Evolutionary conservation across 495 filamentous ascomycete species (phyloP).

Genomic region (Stereocaulon alpinum): DNA sequence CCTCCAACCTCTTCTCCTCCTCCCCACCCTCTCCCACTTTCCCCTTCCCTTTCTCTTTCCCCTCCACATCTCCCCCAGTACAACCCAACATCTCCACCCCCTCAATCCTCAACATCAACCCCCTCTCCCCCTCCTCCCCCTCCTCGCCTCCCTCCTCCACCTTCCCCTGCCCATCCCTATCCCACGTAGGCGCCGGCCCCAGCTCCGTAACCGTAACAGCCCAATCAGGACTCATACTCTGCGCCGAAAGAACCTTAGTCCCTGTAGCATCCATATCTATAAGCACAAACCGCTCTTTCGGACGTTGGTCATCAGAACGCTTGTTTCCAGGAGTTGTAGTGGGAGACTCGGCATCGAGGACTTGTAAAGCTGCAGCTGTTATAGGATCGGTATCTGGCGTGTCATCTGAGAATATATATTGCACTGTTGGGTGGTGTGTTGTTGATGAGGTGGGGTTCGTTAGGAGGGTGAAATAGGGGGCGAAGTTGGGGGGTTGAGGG

Average conservation of each 20-base stretch:
- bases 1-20: conserved; percentile 13
- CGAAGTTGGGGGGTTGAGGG: conserved; percentile 24
- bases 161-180: conserved; percentile 7
- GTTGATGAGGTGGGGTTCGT: conserved; percentile 36
- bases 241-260: conserved; percentile 36
- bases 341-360: conserved; percentile 24
- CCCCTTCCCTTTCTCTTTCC: conserved; percentile 5
- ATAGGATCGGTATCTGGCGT: conserved; percentile 51
- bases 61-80: neutral
- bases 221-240: conserved; percentile 44
- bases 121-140: conserved; percentile 6
- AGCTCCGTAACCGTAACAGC: conserved; percentile 42
- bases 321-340: neutral
- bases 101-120: conserved; percentile 23
- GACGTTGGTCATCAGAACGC: conserved; percentile 1
- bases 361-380: conserved; percentile 42
- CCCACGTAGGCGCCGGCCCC: conserved; percentile 45
- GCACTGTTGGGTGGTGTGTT: conserved; percentile 67
- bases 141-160: neutral
- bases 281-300: conserved; percentile 43
- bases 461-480: conserved; percentile 46
- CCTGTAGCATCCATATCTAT: conserved; percentile 40
- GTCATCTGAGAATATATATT: conserved; percentile 86
- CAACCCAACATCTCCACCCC: conserved; percentile 10
- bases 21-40: neutral